Evolutionary conservation across 306 rosid species (phyloP), one percentile per base, ranked within the genome.

Genomic region (Mucuna pruriens): DNA sequence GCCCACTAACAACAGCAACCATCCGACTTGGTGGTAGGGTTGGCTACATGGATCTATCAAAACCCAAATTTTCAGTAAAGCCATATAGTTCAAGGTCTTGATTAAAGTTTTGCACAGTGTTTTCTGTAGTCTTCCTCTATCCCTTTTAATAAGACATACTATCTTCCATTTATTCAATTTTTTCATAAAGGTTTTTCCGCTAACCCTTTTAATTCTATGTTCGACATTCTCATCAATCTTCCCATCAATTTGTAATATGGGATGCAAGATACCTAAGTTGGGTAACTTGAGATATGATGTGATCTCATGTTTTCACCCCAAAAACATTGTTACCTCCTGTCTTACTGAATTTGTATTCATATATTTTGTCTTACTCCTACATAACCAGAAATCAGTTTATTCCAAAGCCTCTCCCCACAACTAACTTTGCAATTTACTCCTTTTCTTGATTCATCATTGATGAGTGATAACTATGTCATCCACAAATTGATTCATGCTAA

Each of bases 171-270:
- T 13, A 39, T 38, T 74, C 68, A 26, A 55, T 20, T 38, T 62
- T 62, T 44, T 46, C 39, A 0, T 0, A 23, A 57, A 57, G 17
- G n/a, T 2, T 57, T 45, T 75, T 75, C 42, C 26, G 15, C 29
- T n/a, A 25, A 19, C 44, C 26, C 26, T 75, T 40, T 40, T 40
- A 42, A 58, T 40, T 31, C 19, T 58, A 23, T 58, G 79, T 16
- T 31, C 25, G 57, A n/a, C 42, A 58, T 58, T 3, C 29, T 58
- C 52, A 75, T 4, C 80, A 60, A 75, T 45, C 57, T 39, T 57
- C 17, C 42, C 54, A 9, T 75, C 70, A 22, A 40, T 58, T 60
- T 42, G 58, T 25, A 16, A 26, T 58, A 58, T 25, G 42, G 42
- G 17, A 57, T 72, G 20, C 46, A 17, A 19, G 33, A 51, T 51